These are phyloP conservation scores for Rhytidhysteron rufulum DNA, from an alignment of 2,329 filamentous ascomycete genomes.

Conservation along the genomic window DNA sequence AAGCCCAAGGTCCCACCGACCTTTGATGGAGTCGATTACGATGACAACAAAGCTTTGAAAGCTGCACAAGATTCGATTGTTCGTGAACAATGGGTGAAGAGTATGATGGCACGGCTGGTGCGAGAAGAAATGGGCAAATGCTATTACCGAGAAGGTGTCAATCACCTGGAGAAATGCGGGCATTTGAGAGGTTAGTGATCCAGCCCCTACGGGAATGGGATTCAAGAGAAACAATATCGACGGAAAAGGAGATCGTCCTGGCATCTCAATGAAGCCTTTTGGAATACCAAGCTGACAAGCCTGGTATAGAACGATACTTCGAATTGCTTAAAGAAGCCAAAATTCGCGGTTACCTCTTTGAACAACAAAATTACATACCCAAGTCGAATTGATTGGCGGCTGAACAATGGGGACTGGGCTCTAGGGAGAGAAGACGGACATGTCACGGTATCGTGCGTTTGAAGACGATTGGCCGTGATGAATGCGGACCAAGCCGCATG, in stretches of 20 bases:
- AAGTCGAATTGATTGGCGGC: constrained; percentile 32
- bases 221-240: too few relatives aligned
- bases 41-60: constrained; percentile 77
- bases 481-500: too few relatives aligned
- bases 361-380: constrained; percentile 71
- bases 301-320: constrained; percentile 66
- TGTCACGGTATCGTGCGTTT: too few relatives aligned
- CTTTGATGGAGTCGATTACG: constrained; percentile 83
- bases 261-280: neutral
- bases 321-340: constrained; percentile 72
- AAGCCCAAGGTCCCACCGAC: constrained; percentile 79
- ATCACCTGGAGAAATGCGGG: constrained; percentile 85
- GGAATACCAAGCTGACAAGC: neutral
- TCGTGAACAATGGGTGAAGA: constrained; percentile 82
- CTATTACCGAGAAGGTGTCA: constrained; percentile 79
- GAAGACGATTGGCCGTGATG: too few relatives aligned
- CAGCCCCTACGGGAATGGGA: neutral
- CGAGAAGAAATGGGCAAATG: constrained; percentile 81
- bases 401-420: neutral
- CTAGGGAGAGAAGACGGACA: neutral
- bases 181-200: constrained; percentile 67
- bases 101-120: constrained; percentile 83
- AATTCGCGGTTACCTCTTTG: constrained; percentile 73
- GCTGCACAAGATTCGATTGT: constrained; percentile 78
- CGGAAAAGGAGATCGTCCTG: neutral